Evolutionary conservation across 129 eudicot genomes (phyloP).

Genomic region (Pseudognaphalium luteoalbum): DNA sequence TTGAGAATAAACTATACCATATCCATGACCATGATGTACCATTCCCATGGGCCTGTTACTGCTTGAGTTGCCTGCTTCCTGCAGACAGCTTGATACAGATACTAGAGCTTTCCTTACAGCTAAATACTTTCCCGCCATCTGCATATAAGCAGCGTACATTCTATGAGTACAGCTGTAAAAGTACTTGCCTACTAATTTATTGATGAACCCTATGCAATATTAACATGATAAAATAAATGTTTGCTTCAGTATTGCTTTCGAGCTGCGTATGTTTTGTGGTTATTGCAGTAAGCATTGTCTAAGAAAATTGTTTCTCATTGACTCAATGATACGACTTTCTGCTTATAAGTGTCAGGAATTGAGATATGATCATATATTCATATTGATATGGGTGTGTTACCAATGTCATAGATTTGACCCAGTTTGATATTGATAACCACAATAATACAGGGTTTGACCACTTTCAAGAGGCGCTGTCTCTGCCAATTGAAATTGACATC

Average conservation of each 20-base stretch:
- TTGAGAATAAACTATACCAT: conserved; percentile 30
- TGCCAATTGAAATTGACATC: background rate
- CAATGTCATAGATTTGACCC: background rate
- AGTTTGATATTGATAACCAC: background rate
- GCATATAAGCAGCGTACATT: conserved; percentile 22
- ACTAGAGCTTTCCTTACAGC: conserved; percentile 55
- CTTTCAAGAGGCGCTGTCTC: background rate
- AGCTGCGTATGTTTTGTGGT: background rate
- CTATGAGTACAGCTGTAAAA: background rate
- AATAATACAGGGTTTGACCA: background rate
- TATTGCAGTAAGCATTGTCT: background rate
- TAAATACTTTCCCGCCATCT: conserved; percentile 53
- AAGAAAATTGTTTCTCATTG: background rate
- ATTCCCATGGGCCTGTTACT: conserved; percentile 37
- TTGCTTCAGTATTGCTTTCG: background rate
- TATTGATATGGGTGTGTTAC: background rate
- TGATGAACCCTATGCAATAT: background rate
- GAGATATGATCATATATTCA: background rate
- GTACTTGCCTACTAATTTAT: background rate
- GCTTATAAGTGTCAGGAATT: background rate
- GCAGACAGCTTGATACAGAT: conserved; percentile 52
- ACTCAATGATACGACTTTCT: background rate
- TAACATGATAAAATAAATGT: background rate
- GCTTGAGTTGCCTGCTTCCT: conserved; percentile 40
- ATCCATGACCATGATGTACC: conserved; percentile 44